These are phyloP conservation scores for Tubosaeta brunneosetosa DNA, from an alignment of 768 basidiomycete species.

Conservation along the genomic window DNA sequence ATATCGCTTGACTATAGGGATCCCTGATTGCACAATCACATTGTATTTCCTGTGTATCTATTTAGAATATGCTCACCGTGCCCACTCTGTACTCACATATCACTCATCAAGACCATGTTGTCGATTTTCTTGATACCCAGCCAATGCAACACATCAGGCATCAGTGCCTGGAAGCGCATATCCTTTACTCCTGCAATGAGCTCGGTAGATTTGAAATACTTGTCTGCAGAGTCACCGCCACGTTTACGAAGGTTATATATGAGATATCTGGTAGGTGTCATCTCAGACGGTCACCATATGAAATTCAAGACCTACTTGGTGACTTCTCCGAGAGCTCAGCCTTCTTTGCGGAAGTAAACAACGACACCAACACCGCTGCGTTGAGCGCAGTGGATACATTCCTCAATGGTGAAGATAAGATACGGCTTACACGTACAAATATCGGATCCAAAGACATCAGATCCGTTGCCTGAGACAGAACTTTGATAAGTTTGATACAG, in stretches of 20 bases:
- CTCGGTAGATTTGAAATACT: constrained; percentile 93
- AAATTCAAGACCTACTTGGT: too few species aligned
- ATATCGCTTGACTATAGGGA: constrained; percentile 74
- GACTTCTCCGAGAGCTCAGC: constrained; percentile 89
- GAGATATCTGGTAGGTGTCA: too few species aligned
- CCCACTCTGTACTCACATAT: constrained; percentile 44
- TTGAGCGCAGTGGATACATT: constrained; percentile 81
- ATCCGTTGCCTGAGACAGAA: constrained; percentile 65
- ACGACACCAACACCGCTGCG: constrained; percentile 88
- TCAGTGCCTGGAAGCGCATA: constrained; percentile 90
- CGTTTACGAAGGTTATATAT: constrained; percentile 97
- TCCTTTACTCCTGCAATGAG: constrained; percentile 92
- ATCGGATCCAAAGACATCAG: constrained; percentile 93
- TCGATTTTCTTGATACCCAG: constrained; percentile 87
- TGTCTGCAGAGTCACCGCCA: constrained; percentile 86
- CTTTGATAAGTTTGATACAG: neutral
- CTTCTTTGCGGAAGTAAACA: constrained; percentile 93
- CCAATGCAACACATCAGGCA: constrained; percentile 97
- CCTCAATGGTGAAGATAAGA: constrained; percentile 87
- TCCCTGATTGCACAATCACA: constrained; percentile 86
- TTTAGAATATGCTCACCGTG: neutral
- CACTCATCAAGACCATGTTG: constrained; percentile 87
- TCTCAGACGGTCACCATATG: too few species aligned
- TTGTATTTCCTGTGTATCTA: constrained; percentile 72
- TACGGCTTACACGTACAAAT: constrained; percentile 94